Conservation (phyloP, 192 early-diverging fungal genomes). For the Rhizophagus sp. region DNA sequence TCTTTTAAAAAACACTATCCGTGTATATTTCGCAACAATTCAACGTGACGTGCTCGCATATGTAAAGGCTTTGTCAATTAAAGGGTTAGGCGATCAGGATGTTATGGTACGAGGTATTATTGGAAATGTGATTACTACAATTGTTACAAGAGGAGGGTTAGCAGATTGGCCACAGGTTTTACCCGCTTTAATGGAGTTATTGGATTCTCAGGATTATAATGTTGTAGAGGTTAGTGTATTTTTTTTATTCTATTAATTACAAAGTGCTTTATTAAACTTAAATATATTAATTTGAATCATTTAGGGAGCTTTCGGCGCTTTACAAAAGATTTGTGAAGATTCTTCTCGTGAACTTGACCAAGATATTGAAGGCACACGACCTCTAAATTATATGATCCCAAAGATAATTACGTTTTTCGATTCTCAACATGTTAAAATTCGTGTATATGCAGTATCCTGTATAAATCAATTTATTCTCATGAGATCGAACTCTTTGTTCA, state of each 20-base stretch:
- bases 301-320: slow-evolving; percentile 80
- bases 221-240: slow-evolving; percentile 70
- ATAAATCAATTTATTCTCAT: slow-evolving; percentile 86
- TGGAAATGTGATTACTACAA: slow-evolving; percentile 87
- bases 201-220: slow-evolving; percentile 68
- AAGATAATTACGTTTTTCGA: slow-evolving; percentile 86
- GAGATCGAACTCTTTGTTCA: slow-evolving; percentile 72
- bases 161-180: slow-evolving; percentile 85
- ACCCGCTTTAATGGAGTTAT: slow-evolving; percentile 71
- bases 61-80: slow-evolving; percentile 56
- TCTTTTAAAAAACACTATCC: slow-evolving; percentile 77
- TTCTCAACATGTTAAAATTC: slow-evolving; percentile 71
- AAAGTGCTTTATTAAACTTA: too few relatives aligned
- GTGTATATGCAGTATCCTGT: slow-evolving; percentile 79
- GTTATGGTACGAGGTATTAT: slow-evolving; percentile 75
- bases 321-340: slow-evolving; percentile 98
- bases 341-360: slow-evolving; percentile 77
- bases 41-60: slow-evolving; percentile 65
- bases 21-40: slow-evolving; percentile 52
- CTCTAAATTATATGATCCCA: slow-evolving; percentile 85
- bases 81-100: slow-evolving; percentile 67
- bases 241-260: neutral
- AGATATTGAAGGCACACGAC: slow-evolving; percentile 69
- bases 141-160: slow-evolving; percentile 70
- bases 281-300: neutral